phyloP scores from a whole-genome alignment of 768 basidiomycete species.

The Termitomyces sp. region DNA sequence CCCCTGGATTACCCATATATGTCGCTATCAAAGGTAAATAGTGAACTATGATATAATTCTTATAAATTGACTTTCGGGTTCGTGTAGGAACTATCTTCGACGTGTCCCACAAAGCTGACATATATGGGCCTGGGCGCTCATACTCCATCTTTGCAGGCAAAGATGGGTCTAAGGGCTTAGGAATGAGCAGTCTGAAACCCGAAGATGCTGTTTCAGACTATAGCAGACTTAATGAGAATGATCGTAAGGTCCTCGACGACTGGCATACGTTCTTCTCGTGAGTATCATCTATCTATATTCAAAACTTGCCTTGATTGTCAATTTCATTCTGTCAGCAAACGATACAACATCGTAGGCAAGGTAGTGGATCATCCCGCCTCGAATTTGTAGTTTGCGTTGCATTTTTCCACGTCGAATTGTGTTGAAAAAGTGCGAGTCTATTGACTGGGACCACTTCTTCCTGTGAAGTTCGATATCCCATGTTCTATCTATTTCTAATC shows the following conservation, averaged over 20 bases:
- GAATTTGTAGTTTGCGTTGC: constrained; percentile 4
- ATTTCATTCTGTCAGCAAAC: constrained; percentile 44
- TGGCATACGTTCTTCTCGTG: constrained; percentile 88
- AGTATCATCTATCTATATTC: constrained; percentile 25
- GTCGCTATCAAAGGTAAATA: constrained; percentile 85
- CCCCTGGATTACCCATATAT: constrained; percentile 67
- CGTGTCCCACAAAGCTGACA: constrained; percentile 77
- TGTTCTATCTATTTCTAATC: not conserved
- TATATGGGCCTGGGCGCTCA: constrained; percentile 79
- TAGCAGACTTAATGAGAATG: constrained; percentile 62
- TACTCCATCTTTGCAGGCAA: constrained; percentile 91
- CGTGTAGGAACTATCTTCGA: constrained; percentile 85
- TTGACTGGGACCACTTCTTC: not conserved
- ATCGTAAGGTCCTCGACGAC: constrained; percentile 77
- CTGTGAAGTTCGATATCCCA: not conserved
- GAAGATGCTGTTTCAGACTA: constrained; percentile 90
- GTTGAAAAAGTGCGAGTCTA: not conserved
- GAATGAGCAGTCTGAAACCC: constrained; percentile 79
- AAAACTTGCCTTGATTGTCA: not conserved
- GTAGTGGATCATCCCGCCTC: constrained; percentile 45
- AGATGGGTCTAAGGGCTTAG: constrained; percentile 86
- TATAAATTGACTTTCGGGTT: not conserved
- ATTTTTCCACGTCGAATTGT: not conserved
- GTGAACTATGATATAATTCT: not conserved
- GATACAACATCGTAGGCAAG: constrained; percentile 83